Conservation (phyloP, 1,284 basidiomycete genomes). For the Cerrena zonata region DNA sequence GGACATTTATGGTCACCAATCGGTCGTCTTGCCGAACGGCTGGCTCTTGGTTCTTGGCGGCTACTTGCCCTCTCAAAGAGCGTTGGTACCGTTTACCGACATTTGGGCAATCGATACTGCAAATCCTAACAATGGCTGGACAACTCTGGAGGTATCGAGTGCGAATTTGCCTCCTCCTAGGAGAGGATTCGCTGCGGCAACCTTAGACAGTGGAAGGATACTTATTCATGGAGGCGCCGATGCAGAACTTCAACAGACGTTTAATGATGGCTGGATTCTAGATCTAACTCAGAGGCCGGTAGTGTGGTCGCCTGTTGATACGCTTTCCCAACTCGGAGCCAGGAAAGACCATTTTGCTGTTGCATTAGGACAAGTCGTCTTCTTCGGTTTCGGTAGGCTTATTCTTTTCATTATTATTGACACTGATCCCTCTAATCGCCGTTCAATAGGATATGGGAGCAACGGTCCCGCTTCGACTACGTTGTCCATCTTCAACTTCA, state of each 20-base stretch:
- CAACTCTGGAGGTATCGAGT: conserved; percentile 34
- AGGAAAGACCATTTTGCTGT: conserved; percentile 72
- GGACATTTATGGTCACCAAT: conserved; percentile 66
- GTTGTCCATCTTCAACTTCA: conserved; percentile 50
- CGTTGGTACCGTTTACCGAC: conserved; percentile 50
- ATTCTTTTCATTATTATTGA: not conserved
- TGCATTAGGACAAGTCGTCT: conserved; percentile 51
- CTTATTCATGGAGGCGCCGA: conserved; percentile 78
- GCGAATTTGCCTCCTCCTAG: conserved; percentile 51
- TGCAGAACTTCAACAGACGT: conserved; percentile 46
- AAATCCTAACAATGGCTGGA: conserved; percentile 46
- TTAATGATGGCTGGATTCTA: conserved; percentile 72
- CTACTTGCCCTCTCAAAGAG: conserved; percentile 43
- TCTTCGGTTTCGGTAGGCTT: conserved; percentile 73
- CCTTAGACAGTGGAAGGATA: conserved; percentile 50
- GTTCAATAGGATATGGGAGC: conserved; percentile 47
- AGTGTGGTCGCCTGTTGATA: conserved; percentile 49
- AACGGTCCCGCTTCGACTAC: conserved; percentile 45
- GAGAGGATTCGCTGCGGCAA: conserved; percentile 58
- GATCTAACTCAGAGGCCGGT: conserved; percentile 53
- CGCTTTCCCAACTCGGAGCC: conserved; percentile 50
- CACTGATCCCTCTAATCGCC: not conserved
- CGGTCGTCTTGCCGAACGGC: conserved; percentile 62
- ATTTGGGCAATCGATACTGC: conserved; percentile 66
- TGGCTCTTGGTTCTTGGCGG: conserved; percentile 75